Base-by-base conservation (phyloP, 495 filamentous ascomycete genomes). In the Filosporella fistucella region DNA sequence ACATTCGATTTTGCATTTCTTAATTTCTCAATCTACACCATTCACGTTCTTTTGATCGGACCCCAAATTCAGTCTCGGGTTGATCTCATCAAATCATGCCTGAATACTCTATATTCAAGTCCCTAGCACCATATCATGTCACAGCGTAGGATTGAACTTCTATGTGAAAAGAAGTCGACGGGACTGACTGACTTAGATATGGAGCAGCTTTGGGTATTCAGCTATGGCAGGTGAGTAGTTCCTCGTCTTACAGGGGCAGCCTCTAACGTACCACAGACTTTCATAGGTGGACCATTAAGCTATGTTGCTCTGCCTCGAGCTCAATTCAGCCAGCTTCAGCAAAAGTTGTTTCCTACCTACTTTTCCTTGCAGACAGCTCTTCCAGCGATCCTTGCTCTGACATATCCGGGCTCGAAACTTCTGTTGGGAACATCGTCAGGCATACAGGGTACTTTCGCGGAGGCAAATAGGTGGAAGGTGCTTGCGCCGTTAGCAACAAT, bases 301-400 rank as follows among this genome's bases (percentile, higher is more conserved):
- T 96, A 81, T 72, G 74, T 71, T 35, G 75, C 78, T 45, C 80
- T 96, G 38, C 74, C 87, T 9, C 81, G 88, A 9, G 80, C 88
- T 0, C 82, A 90, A 61, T 97, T 97, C 68, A 72, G 81, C 4
- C 71, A 77, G 28, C 74, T 97, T 21, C 91, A 95, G 68, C 67
- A 77, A 26, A 76, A 76, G 56, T 80, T 89, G 58, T 91, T 94
- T 68, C 91, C 91, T 18, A 65, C 84, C 55, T 97, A 91, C 70
- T 96, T 96, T 65, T 69, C 76, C 20, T 64, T 96, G 34, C 91
- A 96, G 70, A 79, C 86, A 3, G 74, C 76, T 4, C 70, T 88
- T 2, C 86, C 91, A 6, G 62, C 81, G 12, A 55, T 89, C 16
- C 68, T 96, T 8, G 82, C 85, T n/a, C 60, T 94, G 44, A 96